phyloP scores from a whole-genome alignment of 305 asterid genomes.

The Fraxinus sp. region DNA sequence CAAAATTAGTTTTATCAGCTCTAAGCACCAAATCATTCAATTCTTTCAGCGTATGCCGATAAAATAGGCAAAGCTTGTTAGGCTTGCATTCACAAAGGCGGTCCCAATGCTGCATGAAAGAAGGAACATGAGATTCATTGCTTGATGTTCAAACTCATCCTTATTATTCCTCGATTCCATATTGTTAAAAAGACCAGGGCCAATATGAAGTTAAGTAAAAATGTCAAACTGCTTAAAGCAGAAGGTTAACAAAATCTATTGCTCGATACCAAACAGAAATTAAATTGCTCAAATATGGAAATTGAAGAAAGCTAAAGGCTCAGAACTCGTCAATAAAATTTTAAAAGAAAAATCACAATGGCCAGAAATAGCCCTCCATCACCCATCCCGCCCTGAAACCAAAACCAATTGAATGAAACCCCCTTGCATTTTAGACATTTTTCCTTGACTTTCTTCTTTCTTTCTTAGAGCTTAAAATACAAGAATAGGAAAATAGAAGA shows the following conservation, averaged over 20 bases:
- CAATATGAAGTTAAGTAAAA: not conserved
- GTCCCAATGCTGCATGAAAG: conserved; percentile 79
- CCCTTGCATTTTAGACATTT: not conserved
- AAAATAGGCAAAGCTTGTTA: conserved; percentile 62
- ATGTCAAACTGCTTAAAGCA: not conserved
- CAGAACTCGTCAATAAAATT: not conserved
- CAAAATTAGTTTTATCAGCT: conserved; percentile 38
- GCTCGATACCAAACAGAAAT: not conserved
- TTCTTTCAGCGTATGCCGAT: conserved; percentile 81
- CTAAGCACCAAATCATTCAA: conserved; percentile 59
- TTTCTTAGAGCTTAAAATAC: not conserved
- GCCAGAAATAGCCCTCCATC: not conserved
- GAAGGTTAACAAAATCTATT: not conserved
- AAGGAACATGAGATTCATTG: conserved; percentile 22
- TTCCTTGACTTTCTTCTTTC: not conserved
- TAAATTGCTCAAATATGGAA: not conserved
- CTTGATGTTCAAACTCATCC: conserved; percentile 19
- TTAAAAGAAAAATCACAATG: not conserved
- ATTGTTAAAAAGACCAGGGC: not conserved
- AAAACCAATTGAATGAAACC: not conserved
- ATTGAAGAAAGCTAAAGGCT: not conserved
- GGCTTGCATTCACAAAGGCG: conserved; percentile 93
- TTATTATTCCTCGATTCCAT: conserved; percentile 27
- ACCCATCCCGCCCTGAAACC: not conserved
- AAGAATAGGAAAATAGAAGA: not conserved